phyloP scores from a whole-genome alignment of 768 basidiomycete genomes.

The Mycena belliarum region DNA sequence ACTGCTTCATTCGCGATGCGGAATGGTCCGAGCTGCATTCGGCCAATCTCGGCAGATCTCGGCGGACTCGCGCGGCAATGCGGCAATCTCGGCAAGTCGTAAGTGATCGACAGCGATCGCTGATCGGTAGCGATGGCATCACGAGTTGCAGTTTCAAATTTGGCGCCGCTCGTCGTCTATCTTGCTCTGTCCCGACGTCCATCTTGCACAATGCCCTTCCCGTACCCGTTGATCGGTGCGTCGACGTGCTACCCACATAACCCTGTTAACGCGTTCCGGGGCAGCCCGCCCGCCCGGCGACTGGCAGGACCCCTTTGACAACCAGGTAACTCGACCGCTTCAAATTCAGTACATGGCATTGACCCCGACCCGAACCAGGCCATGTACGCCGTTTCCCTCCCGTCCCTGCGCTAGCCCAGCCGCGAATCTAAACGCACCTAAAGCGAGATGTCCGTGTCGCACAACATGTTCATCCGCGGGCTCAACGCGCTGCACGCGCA shows the following conservation, averaged over 20 bases:
- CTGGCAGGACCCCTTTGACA: constrained; percentile 30
- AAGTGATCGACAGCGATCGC: no score
- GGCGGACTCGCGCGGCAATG: no score
- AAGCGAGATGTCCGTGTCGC: constrained; percentile 33
- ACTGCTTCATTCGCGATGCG: no score
- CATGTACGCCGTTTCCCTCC: constrained; percentile 20
- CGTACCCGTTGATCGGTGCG: not conserved
- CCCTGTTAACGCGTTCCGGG: not conserved
- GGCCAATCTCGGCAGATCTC: no score
- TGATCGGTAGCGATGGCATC: no score
- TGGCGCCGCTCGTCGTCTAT: no score
- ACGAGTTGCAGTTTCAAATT: not conserved
- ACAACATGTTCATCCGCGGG: constrained; percentile 33
- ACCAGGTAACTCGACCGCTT: no score
- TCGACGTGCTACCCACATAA: not conserved
- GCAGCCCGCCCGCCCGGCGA: constrained; percentile 28
- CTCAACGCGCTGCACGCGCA: constrained; percentile 30
- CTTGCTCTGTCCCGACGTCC: not conserved
- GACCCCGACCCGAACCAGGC: no score
- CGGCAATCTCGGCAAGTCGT: no score
- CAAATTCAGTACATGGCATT: no score
- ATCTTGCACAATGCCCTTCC: not conserved
- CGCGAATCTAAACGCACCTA: not conserved
- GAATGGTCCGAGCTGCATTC: no score
- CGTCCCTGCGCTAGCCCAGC: not conserved